These are phyloP conservation scores for Vanilla planifolia DNA, from an alignment of 106 monocot genomes.

Conservation along the genomic window DNA sequence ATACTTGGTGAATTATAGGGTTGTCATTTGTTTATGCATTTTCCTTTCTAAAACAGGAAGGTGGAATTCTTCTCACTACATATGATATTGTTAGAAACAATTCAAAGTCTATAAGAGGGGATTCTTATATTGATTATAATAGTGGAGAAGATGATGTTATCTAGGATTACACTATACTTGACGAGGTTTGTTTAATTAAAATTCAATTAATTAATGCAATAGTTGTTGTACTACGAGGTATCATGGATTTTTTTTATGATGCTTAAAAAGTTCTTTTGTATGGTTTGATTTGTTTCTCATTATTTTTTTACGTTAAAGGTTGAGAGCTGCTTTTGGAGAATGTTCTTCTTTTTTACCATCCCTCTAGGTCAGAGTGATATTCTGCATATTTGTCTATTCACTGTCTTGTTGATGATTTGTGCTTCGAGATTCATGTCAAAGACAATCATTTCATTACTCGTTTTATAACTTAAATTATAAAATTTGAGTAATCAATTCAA, in stretches of 20 bases:
- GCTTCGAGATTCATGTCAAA: too few relatives aligned
- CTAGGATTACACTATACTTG: constrained; percentile 92
- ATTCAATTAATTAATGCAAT: constrained; percentile 2
- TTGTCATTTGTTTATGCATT: background rate
- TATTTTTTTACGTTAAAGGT: too few relatives aligned
- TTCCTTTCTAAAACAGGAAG: too few relatives aligned
- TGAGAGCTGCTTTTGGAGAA: too few relatives aligned
- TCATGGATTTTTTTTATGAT: background rate
- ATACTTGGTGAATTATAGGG: background rate
- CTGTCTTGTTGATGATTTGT: too few relatives aligned
- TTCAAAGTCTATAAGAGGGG: constrained; percentile 71
- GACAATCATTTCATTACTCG: too few relatives aligned
- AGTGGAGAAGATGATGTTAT: constrained; percentile 42
- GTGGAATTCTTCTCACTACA: constrained; percentile 92
- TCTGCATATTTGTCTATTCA: too few relatives aligned
- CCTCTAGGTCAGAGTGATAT: too few relatives aligned
- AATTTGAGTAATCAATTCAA: too few relatives aligned
- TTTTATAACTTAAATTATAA: too few relatives aligned
- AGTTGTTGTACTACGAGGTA: background rate
- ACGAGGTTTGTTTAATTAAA: constrained; percentile 60
- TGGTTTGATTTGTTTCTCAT: too few relatives aligned
- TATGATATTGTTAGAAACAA: constrained; percentile 96
- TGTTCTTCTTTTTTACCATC: too few relatives aligned
- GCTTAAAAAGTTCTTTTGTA: background rate
- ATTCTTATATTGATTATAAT: constrained; percentile 26